Evolutionary conservation across 192 early-diverging fungal genomes (phyloP), one percentile per base, ranked within the genome.

Genomic region (Coemansia sp.): DNA sequence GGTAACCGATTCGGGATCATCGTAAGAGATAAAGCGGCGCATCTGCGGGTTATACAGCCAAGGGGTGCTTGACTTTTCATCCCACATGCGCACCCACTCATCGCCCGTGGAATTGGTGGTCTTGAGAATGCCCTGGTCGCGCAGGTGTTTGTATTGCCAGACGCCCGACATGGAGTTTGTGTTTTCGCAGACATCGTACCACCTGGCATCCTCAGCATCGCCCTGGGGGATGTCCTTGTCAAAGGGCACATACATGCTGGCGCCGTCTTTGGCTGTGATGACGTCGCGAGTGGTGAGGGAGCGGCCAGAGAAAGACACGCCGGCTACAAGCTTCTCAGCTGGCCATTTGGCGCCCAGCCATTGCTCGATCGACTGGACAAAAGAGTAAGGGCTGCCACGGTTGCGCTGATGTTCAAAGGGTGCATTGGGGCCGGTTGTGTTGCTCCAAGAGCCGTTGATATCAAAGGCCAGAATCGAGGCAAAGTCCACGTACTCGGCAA

Each of bases 21-120:
- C 89, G 55, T 90, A 91, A 9, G 87, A 86, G 29, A 91, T 78
- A 46, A 83, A 91, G 6, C 78, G 72, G 29, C 83, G 81, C 53
- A 70, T 75, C 7, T 70, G 55, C 9, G 78, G 67, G 39, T 82
- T 81, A 38, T 78, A 81, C 52, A 77, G 49, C 72, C 82, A 81
- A 24, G 81, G 82, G 17, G 78, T 80, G 25, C 78, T 49, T 11
- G 79, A 57, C 33, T 45, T 36, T 13, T 73, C 50, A 51, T 86
- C 82, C 81, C 80, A 82, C 39, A 77, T 46, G 0, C 78, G 57
- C 6, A 61, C 52, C 84, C 84, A 87, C 32, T 81, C 81, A 38
- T 59, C 66, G 32, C 71, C 75, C 18, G 75, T 55, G 2, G 55
- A 53, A 5, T 67, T 65, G 20, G 73, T 25, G 1, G 63, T 37